Evolutionary conservation across 2,329 filamentous ascomycete species (phyloP), one percentile per base, ranked within the genome.

Genomic region (Colletotrichum trifolii): DNA sequence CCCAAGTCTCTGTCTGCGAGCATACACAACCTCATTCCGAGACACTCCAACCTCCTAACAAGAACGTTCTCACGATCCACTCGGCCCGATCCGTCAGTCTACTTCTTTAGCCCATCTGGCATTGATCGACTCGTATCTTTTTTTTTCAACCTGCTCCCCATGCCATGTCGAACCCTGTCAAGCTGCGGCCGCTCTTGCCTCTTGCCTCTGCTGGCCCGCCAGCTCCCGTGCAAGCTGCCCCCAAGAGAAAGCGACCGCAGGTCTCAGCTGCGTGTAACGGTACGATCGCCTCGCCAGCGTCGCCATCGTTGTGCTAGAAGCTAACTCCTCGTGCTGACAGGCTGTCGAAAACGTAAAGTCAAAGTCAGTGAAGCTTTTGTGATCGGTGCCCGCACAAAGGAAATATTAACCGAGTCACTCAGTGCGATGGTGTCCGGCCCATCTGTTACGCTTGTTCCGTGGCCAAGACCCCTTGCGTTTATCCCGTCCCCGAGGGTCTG

Each of bases 401-500:
- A 35, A 43, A 42, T 8, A 42, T 8, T 2, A 40, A 40, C 7
- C 15, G 2, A 2, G 8, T 17, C 25, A 40, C 11, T 25, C 38
- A 59, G 60, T 63, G 54, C 10, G 48, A 63, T 15, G 60, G 60
- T 25, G 13, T 33, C 4, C 47, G 54, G 33, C 60, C 60, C 8
- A 53, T 17, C 12, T 63, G 60, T 33, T 17, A 54, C 47, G 8
- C 7, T 7, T 63, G 60, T 33, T n/a, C 25, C 13, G 2, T 3
- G 1, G 13, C 60, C 5, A 53, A 58, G 9, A 34, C 2, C 6
- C 46, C 47, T 13, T 63, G 60, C 40, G 53, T 42, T n/a, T 63
- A 63, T 10, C 60, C 54, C 12, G 60, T 63, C 2, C 60, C 60
- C 4, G 60, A 63, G 39, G 60, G 60, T 6, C 47, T 63, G n/a